Evolutionary conservation across 768 basidiomycete species (phyloP).

Genomic region (Suillus lakei): DNA sequence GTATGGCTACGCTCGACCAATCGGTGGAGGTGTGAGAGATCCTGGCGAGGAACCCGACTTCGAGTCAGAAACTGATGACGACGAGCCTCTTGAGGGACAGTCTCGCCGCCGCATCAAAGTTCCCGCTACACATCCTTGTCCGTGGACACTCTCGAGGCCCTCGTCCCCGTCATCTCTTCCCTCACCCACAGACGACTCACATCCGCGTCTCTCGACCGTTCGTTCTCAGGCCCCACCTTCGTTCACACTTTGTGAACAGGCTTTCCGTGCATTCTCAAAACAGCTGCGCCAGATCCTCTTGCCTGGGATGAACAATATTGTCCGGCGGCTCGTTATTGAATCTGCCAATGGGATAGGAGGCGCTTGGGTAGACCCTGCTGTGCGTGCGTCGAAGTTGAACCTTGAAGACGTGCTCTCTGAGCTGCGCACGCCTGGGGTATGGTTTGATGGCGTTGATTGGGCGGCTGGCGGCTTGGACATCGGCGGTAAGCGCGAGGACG

Average conservation of each 20-base stretch:
- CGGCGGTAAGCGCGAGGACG: constrained; percentile 45
- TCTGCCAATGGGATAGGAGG: constrained; percentile 48
- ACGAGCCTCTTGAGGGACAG: constrained; percentile 24
- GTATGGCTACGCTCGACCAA: constrained; percentile 52
- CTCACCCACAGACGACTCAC: constrained; percentile 33
- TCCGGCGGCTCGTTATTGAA: constrained; percentile 68
- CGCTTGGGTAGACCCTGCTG: constrained; percentile 51
- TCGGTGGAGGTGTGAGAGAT: constrained; percentile 37
- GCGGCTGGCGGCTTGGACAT: constrained; percentile 24
- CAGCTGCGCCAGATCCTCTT: constrained; percentile 64
- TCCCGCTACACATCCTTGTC: constrained; percentile 55
- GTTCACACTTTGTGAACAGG: constrained; percentile 64
- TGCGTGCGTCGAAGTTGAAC: constrained; percentile 57
- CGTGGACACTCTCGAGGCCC: constrained; percentile 54
- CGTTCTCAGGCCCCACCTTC: constrained; percentile 62
- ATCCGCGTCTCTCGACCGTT: constrained; percentile 55
- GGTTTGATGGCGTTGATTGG: constrained; percentile 81
- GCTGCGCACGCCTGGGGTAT: constrained; percentile 60
- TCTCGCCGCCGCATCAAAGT: constrained; percentile 26
- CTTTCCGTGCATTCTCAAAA: constrained; percentile 59
- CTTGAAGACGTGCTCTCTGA: constrained; percentile 63
- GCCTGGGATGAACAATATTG: constrained; percentile 72
- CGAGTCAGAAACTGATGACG: constrained; percentile 32
- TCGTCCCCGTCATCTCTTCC: constrained; percentile 23
- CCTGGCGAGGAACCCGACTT: constrained; percentile 29